Evolutionary conservation across 2,329 filamentous ascomycete genomes (phyloP), one percentile per base, ranked within the genome.

Genomic region (Aureobasidium sp.): DNA sequence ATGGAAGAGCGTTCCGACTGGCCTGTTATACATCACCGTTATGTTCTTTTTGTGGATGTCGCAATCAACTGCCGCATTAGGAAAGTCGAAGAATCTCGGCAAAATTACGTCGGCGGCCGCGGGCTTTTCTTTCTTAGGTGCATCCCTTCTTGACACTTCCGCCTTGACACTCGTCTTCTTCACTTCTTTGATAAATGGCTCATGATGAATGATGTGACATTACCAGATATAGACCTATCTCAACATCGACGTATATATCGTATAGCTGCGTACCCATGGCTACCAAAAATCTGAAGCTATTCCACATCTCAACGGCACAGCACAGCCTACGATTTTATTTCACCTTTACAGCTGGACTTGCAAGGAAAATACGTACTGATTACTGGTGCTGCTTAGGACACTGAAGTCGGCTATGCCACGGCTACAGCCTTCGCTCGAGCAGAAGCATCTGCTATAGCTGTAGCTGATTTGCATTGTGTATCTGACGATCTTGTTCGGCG

Each of bases 391-490:
- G 38, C 24, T 4, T 63, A 62, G 12, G 69, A 69, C 39, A 58
- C 29, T 37, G 62, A 61, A 30, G 56, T 64, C 29, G 79, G 80
- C 6, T 69, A 68, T 3, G 71, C 73, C 12, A 77, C 74, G 3
- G 79, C 79, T 1, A 60, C 77, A 16, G 74, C 77, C 10, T 84
- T 74, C 59, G 80, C 79, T 17, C 67, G 67, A 58, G 79, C 79
- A 3, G 76, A 76, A 3, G 75, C 73, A 25, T 70, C 73, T 0
- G 63, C 66, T 22, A 78, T 85, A 53, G 74, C 74, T n/a, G 67
- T 84, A 21, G 73, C 68, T 4, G 79, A 79, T 0, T n/a, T 34
- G 30, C 75, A 81, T 19, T 77, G 74, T 2, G 59, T 66, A 17
- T 66, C 78, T 4, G 60, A 66, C 6, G 64, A 67, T 1, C 62